Base-by-base conservation (phyloP, 2,329 filamentous ascomycete genomes). In the Botrytis byssoidea region DNA sequence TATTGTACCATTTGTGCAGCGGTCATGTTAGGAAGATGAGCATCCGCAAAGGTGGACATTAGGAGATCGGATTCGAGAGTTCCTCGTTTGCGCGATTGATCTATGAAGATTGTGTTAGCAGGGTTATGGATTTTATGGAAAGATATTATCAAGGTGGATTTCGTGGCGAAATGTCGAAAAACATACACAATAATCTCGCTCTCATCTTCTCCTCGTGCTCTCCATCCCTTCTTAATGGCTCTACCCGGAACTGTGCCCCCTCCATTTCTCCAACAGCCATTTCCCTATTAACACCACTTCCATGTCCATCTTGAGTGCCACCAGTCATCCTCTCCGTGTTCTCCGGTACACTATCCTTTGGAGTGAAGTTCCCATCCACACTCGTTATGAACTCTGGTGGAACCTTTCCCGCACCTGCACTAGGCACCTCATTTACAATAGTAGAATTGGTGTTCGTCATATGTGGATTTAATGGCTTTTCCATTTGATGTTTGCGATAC, bases 21-120 rank as follows among this genome's bases (percentile, higher is more conserved):
- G 1, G 88, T 89, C 93, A 99, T 97, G 75, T 85, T 85, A 61
- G 87, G 85, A 35, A 99, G 90, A 83, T 97, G 88, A 72, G 87
- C 85, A 77, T 95, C 90, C 77, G 96, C 96, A 82, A 99, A 99
- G 77, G 96, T 99, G 74, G 94, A 97, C 78, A 98, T 92, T 76
- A 99, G 90, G 72, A 99, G 93, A 83, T 99, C 96, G 76, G 93
- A 95, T 83, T 99, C 96, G 81, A 98, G 91, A 77, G 93, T 98
- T 78, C 96, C 96, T 82, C 96, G 91, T 85, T 99, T 99, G 79
- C 96, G 93, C 83, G 93, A 96, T 85, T 99, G 96, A 86, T 99
- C 95, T 98, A 80, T 72, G 46, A 18, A 46, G n/a, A 32, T 18
- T 61, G 74, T 76, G 74, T 72, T 35, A 44, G 48, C n/a, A 67